Percentiles rank a stretch among this genome's conserved stretches.
phyloP scores from a whole-genome alignment of 2,329 filamentous ascomycete species.

The Sclerotinia nivalis region DNA sequence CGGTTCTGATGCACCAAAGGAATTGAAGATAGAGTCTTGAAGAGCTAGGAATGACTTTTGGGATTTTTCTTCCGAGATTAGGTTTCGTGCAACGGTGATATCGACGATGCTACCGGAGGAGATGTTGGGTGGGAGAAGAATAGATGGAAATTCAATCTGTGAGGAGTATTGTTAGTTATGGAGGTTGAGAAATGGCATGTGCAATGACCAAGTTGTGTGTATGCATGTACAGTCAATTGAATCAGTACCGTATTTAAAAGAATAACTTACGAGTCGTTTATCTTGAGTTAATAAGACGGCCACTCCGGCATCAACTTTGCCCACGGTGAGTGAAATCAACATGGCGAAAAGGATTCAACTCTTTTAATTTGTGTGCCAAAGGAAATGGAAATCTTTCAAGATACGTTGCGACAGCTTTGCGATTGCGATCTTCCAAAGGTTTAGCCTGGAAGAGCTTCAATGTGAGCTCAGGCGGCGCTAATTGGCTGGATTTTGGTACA shows the following conservation, averaged over 20 bases:
- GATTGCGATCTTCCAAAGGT: constrained; percentile 22
- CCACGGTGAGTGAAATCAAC: constrained; percentile 96
- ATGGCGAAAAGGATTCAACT: constrained; percentile 53
- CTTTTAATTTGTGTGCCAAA: not conserved
- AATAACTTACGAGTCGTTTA: constrained; percentile 77
- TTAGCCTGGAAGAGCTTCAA: constrained; percentile 12
- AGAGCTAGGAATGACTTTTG: constrained; percentile 76
- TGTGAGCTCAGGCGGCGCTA: constrained; percentile 13
- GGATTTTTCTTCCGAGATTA: constrained; percentile 71
- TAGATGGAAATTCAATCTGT: constrained; percentile 99
- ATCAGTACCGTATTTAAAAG: not conserved
- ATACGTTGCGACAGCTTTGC: constrained; percentile 34
- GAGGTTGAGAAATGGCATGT: constrained; percentile 14
- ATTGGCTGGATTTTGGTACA: constrained; percentile 17
- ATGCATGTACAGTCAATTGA: not conserved
- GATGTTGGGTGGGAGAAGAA: constrained; percentile 93
- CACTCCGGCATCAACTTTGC: constrained; percentile 98
- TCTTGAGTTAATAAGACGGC: constrained; percentile 95
- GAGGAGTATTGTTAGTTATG: constrained; percentile 29
- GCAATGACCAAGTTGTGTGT: constrained; percentile 4
- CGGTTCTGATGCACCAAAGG: constrained; percentile 81
- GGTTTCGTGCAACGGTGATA: constrained; percentile 90
- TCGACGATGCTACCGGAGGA: constrained; percentile 96
- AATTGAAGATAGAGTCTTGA: constrained; percentile 84
- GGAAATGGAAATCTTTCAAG: constrained; percentile 20